Conservation (phyloP, 768 basidiomycete genomes). For the Russula sp. region DNA sequence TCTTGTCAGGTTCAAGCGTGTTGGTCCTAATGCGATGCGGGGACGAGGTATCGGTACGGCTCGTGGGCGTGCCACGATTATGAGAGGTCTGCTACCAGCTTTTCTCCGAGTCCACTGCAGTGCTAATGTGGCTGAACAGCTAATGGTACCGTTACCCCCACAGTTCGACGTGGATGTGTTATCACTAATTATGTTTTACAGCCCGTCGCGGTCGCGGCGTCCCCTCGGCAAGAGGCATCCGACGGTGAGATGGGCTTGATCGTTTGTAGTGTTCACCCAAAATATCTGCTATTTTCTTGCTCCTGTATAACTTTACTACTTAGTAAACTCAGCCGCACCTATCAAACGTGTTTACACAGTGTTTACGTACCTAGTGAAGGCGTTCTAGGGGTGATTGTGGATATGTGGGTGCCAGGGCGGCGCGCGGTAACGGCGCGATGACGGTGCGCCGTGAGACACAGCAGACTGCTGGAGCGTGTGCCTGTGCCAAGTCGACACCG, state of each 20-base stretch:
- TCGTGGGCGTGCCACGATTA: slow-evolving; percentile 96
- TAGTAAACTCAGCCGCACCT: not conserved
- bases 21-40: slow-evolving; percentile 96
- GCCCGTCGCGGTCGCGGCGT: slow-evolving; percentile 86
- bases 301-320: slow-evolving; percentile 12
- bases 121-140: slow-evolving; percentile 39
- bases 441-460: not conserved
- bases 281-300: slow-evolving; percentile 15
- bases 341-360: not conserved
- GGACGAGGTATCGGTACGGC: slow-evolving; percentile 99
- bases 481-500: not conserved
- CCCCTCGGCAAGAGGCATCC: slow-evolving; percentile 68
- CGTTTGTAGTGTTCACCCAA: slow-evolving; percentile 12
- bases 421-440: not conserved
- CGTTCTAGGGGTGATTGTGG: not conserved
- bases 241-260: slow-evolving; percentile 45
- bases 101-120: slow-evolving; percentile 5
- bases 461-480: not conserved
- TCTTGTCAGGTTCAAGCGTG: slow-evolving; percentile 87
- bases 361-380: not conserved
- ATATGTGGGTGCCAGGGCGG: not conserved
- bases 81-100: slow-evolving; percentile 67
- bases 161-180: not conserved
- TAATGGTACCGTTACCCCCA: slow-evolving; percentile 45
- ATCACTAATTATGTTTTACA: slow-evolving; percentile 29